phyloP scores from a whole-genome alignment of 352 stramenopile species.

The Phytophthora pinifolia region DNA sequence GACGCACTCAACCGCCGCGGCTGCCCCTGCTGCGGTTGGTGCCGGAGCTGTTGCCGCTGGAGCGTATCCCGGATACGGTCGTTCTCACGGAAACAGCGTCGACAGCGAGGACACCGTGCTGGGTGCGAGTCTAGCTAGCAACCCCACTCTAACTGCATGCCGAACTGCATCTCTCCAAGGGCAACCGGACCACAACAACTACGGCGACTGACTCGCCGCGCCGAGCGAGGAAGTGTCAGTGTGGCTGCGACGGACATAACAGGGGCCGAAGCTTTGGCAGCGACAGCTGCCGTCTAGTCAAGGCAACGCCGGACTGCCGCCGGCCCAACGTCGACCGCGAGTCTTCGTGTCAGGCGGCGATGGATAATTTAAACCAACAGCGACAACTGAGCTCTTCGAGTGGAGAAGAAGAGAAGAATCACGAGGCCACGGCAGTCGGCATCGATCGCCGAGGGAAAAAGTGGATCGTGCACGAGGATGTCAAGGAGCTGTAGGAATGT shows the following conservation, averaged over 20 bases:
- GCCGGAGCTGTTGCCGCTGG: background rate
- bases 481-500: slow-evolving; percentile 22
- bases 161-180: slow-evolving; percentile 31
- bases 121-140: slow-evolving; percentile 28
- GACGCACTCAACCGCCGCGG: slow-evolving; percentile 17
- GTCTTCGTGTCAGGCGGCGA: slow-evolving; percentile 9
- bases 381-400: slow-evolving; percentile 26
- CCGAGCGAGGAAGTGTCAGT: slow-evolving; percentile 11
- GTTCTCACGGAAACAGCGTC: slow-evolving; percentile 24
- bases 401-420: slow-evolving; percentile 26
- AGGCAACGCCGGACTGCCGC: slow-evolving; percentile 10
- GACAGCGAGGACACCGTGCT: slow-evolving; percentile 34
- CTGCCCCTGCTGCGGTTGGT: background rate
- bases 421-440: background rate
- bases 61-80: slow-evolving; percentile 15
- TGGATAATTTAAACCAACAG: slow-evolving; percentile 25
- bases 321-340: slow-evolving; percentile 15
- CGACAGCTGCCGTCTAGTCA: slow-evolving; percentile 7
- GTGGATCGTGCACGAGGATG: slow-evolving; percentile 21
- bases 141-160: slow-evolving; percentile 34
- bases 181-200: slow-evolving; percentile 17
- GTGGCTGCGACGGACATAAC: slow-evolving; percentile 13
- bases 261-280: slow-evolving; percentile 7
- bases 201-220: slow-evolving; percentile 16
- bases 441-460: slow-evolving; percentile 5